Evolutionary conservation across 495 filamentous ascomycete genomes (phyloP).

Genomic region (Tetracladium setigerum): DNA sequence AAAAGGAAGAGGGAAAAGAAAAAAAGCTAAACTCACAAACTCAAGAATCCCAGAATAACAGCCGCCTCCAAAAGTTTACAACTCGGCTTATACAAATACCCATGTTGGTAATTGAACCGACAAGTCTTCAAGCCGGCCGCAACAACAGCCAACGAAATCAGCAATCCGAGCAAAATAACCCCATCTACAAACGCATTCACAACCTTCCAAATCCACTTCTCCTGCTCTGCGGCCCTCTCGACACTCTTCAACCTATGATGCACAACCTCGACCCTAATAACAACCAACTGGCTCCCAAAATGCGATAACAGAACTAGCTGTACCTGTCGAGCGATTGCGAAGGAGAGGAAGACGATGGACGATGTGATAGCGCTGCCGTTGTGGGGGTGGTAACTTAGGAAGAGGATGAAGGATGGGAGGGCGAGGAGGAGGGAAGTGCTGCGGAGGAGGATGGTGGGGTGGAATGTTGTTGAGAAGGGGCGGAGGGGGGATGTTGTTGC

Average conservation of each 20-base stretch:
- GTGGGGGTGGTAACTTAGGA: slow-evolving; percentile 4
- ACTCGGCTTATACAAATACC: not conserved
- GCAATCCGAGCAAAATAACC: slow-evolving; percentile 8
- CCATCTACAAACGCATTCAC: slow-evolving; percentile 1
- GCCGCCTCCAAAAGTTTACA: not conserved
- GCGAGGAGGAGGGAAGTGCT: slow-evolving; percentile 4
- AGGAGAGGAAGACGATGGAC: slow-evolving; percentile 11
- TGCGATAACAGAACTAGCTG: slow-evolving; percentile 4
- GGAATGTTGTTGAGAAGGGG: slow-evolving; percentile 7
- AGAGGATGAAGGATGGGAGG: slow-evolving; percentile 12
- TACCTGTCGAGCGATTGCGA: slow-evolving; percentile 9
- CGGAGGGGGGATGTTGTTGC: slow-evolving; percentile 6
- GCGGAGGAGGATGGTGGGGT: slow-evolving; percentile 7
- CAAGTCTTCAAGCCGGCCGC: slow-evolving; percentile 1
- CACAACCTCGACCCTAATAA: slow-evolving; percentile 10
- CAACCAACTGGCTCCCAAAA: slow-evolving; percentile 8
- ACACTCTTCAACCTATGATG: slow-evolving; percentile 8
- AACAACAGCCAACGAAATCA: slow-evolving; percentile 4
- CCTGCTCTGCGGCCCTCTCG: slow-evolving; percentile 1
- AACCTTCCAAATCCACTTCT: slow-evolving; percentile 11
- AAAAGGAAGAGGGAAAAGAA: not conserved
- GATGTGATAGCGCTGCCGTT: not conserved
- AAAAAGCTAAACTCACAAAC: slow-evolving; percentile 7
- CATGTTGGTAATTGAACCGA: not conserved
- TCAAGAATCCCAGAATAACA: slow-evolving; percentile 12